Conservation (phyloP, 441 rosid species). For the Arabidopsis lyrata region DNA sequence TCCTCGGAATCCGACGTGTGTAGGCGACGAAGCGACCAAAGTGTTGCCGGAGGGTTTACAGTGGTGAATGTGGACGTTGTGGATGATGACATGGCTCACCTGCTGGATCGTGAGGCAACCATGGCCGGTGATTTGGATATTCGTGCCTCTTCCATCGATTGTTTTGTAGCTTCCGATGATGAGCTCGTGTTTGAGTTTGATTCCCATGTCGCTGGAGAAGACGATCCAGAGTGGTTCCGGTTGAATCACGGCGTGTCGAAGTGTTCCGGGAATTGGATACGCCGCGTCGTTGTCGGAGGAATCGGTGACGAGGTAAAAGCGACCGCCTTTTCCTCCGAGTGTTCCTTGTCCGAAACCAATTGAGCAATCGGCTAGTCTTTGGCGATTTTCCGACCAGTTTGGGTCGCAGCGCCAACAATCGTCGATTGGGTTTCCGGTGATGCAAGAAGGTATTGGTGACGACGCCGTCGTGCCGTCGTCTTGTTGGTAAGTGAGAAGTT, state of each 20-base stretch:
- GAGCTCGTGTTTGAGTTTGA: constrained; percentile 81
- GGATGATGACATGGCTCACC: constrained; percentile 78
- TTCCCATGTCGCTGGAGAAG: constrained; percentile 71
- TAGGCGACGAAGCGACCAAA: constrained; percentile 69
- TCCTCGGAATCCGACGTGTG: constrained; percentile 73
- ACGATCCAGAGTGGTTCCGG: constrained; percentile 81
- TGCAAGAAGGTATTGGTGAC: constrained; percentile 48
- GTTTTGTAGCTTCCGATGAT: constrained; percentile 82
- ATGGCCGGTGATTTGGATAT: constrained; percentile 67
- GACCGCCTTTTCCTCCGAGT: constrained; percentile 83
- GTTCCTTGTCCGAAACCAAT: constrained; percentile 81
- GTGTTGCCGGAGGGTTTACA: constrained; percentile 86
- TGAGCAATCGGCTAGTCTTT: constrained; percentile 77
- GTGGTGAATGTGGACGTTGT: constrained; percentile 74
- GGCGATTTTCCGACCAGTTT: constrained; percentile 77
- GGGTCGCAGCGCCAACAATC: constrained; percentile 95
- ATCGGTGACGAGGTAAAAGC: constrained; percentile 83
- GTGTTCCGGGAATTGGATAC: constrained; percentile 85
- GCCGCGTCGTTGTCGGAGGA: constrained; percentile 79
- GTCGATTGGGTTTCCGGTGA: constrained; percentile 88
- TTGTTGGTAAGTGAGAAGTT: constrained; percentile 45
- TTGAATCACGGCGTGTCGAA: constrained; percentile 86
- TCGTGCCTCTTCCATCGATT: constrained; percentile 80
- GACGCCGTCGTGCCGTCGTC: constrained; percentile 45
- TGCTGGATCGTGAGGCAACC: constrained; percentile 84